These are phyloP conservation scores for Sorghum bicolor DNA, from an alignment of 176 grass and related monocot genomes.

Conservation along the genomic window Sorghum_bicolor_NCBIv3 NC_012872.2:74100501-74101000, in stretches of 20 bases:
- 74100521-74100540: conserved; percentile 68
- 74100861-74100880: background rate
- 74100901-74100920: background rate
- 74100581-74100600: conserved; percentile 79
- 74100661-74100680: background rate
- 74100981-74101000: background rate
- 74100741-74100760: conserved; percentile 51
- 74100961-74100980: background rate
- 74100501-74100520: conserved; percentile 69
- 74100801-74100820: background rate
- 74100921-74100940: no score
- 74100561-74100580: conserved; percentile 63
- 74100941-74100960: background rate
- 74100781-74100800: background rate
- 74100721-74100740: conserved; percentile 76
- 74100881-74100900: background rate
- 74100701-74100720: conserved; percentile 55
- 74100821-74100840: background rate
- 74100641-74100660: background rate
- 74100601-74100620: conserved; percentile 70
- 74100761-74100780: background rate
- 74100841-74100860: background rate
- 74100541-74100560: conserved; percentile 78
- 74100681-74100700: conserved; percentile 59
- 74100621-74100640: background rate